Conservation (phyloP, 2,329 filamentous ascomycete genomes). For the Fusarium denticulatum region DNA sequence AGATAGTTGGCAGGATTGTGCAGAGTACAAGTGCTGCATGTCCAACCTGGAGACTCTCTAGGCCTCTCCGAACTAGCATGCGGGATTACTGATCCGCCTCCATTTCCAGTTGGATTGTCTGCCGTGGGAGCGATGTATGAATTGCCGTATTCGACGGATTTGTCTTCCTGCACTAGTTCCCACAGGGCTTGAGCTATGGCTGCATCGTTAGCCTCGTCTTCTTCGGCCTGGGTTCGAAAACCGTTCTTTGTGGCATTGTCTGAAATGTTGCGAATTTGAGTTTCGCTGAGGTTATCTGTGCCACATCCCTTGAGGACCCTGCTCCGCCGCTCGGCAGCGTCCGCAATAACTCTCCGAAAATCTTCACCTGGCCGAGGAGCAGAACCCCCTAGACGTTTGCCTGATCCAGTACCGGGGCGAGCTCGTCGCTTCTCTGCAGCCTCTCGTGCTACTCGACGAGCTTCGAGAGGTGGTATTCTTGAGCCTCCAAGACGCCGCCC, state of each 20-base stretch:
- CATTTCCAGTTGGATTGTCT: slow-evolving; percentile 60
- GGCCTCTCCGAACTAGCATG: slow-evolving; percentile 8
- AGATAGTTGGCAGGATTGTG: slow-evolving; percentile 62
- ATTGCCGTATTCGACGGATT: slow-evolving; percentile 64
- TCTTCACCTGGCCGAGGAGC: slow-evolving; percentile 65
- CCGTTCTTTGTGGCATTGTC: slow-evolving; percentile 75
- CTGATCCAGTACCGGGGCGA: slow-evolving; percentile 70
- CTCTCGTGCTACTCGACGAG: slow-evolving; percentile 76
- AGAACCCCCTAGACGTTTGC: slow-evolving; percentile 76
- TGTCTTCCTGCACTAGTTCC: slow-evolving; percentile 87
- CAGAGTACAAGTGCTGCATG: slow-evolving; percentile 66
- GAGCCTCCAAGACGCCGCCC: slow-evolving; percentile 78
- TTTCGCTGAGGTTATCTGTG: slow-evolving; percentile 72
- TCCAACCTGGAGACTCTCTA: slow-evolving; percentile 54
- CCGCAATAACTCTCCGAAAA: slow-evolving; percentile 76
- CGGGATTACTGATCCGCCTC: slow-evolving; percentile 48
- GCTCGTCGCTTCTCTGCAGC: slow-evolving; percentile 76
- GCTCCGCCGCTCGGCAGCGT: slow-evolving; percentile 75
- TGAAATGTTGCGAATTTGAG: slow-evolving; percentile 71
- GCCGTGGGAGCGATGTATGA: slow-evolving; percentile 61
- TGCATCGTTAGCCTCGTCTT: slow-evolving; percentile 87
- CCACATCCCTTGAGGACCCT: slow-evolving; percentile 79
- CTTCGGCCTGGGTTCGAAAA: slow-evolving; percentile 84
- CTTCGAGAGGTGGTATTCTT: slow-evolving; percentile 75
- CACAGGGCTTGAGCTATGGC: slow-evolving; percentile 88